These are phyloP conservation scores for Ettlia oleoabundans DNA, from an alignment of 139 green algal species.

Conservation along the genomic window DNA sequence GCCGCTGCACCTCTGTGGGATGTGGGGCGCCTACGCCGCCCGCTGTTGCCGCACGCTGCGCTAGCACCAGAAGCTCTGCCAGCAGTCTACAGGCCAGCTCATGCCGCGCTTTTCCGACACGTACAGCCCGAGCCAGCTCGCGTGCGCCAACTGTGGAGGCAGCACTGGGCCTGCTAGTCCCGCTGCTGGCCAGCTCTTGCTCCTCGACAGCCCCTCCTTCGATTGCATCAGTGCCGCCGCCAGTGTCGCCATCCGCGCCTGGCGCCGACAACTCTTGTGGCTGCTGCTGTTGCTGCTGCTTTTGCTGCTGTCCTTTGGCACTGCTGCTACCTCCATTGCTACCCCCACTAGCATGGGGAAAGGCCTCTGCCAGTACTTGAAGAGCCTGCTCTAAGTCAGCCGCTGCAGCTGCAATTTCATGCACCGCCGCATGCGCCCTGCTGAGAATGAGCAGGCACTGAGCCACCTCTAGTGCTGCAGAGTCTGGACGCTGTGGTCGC, in stretches of 20 bases:
- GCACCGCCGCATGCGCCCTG: not conserved
- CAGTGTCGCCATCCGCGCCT: not conserved
- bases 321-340: not conserved
- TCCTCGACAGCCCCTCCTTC: too few species aligned
- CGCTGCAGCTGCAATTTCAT: not conserved
- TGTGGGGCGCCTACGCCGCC: not conserved
- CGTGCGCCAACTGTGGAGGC: not conserved
- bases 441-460: slow-evolving; percentile 5
- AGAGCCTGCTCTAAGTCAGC: slow-evolving; percentile 24
- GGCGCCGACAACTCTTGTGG: not conserved
- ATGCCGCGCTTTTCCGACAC: slow-evolving; percentile 26
- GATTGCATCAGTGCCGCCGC: too few species aligned
- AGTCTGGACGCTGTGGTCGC: slow-evolving; percentile 20
- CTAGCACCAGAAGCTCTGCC: slow-evolving; percentile 14
- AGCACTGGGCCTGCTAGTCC: not conserved
- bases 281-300: not conserved
- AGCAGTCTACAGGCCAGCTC: slow-evolving; percentile 26
- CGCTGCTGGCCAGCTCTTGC: too few species aligned
- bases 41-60: not conserved
- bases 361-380: slow-evolving; percentile 11
- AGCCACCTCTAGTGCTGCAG: slow-evolving; percentile 34
- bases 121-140: not conserved
- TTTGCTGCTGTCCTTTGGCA: not conserved
- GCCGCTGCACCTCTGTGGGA: not conserved
- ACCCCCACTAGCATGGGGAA: not conserved